phyloP scores from a whole-genome alignment of 495 filamentous ascomycete species.

The Sporormia fimetaria region DNA sequence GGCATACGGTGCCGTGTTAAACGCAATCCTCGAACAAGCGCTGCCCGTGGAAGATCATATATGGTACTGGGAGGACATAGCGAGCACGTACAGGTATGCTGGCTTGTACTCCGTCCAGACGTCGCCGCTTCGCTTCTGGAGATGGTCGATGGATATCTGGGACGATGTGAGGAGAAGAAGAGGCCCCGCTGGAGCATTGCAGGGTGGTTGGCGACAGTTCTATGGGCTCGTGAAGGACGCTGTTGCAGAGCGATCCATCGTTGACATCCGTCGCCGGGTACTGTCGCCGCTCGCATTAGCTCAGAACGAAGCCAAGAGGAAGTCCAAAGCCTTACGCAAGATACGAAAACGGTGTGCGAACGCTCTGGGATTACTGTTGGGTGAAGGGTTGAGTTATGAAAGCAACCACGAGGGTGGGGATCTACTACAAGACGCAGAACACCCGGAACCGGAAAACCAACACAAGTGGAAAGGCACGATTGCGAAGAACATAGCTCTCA shows the following conservation, averaged over 20 bases:
- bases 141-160: constrained; percentile 52
- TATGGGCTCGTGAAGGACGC: constrained; percentile 68
- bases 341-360: constrained; percentile 71
- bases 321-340: constrained; percentile 52
- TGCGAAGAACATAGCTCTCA: constrained; percentile 60
- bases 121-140: constrained; percentile 59
- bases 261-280: constrained; percentile 47
- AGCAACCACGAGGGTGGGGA: constrained; percentile 32
- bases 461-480: constrained; percentile 63
- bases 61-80: constrained; percentile 82
- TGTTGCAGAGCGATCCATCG: constrained; percentile 49
- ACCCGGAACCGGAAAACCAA: constrained; percentile 31
- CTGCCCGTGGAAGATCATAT: constrained; percentile 74
- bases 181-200: constrained; percentile 29
- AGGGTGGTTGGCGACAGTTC: constrained; percentile 59
- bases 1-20: constrained; percentile 65
- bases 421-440: no score
- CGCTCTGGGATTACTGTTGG: constrained; percentile 74
- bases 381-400: constrained; percentile 54
- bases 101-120: constrained; percentile 74
- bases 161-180: constrained; percentile 42
- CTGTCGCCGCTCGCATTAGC: constrained; percentile 60
- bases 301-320: constrained; percentile 56
- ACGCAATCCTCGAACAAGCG: constrained; percentile 63
- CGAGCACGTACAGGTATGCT: constrained; percentile 58